A percentile compares a stretch with the other conserved stretches of the same genome.
phyloP scores from a whole-genome alignment of 805 yeast genomes.

The Yamadazyma kitorensis region DNA sequence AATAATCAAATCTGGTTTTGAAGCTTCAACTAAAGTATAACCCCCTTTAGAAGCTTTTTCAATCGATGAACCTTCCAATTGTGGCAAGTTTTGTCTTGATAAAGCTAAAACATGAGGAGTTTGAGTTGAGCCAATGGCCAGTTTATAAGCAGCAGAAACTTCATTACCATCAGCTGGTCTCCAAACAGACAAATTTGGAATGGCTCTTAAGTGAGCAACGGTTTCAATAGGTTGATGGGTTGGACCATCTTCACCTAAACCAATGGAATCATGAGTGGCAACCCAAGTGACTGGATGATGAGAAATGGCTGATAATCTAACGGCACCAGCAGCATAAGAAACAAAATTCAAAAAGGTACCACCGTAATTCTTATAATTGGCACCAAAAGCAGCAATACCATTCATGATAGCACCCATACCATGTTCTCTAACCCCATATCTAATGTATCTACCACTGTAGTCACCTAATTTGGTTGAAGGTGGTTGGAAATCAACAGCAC shows the following conservation, averaged over 20 bases:
- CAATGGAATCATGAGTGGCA: conserved; percentile 88
- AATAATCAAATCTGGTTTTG: conserved; percentile 63
- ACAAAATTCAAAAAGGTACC: conserved; percentile 97
- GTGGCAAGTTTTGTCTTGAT: conserved; percentile 88
- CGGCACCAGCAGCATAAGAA: conserved; percentile 82
- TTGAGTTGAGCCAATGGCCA: conserved; percentile 55
- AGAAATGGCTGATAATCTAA: conserved; percentile 79
- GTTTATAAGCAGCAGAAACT: conserved; percentile 76
- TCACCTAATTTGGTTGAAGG: conserved; percentile 76
- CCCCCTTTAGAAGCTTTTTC: conserved; percentile 96
- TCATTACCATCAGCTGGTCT: conserved; percentile 95
- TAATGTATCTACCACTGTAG: conserved; percentile 88
- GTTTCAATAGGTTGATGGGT: conserved; percentile 93
- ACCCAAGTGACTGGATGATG: conserved; percentile 84
- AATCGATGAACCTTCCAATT: conserved; percentile 85
- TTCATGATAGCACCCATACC: conserved; percentile 98
- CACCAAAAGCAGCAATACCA: conserved; percentile 92
- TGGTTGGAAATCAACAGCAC: conserved; percentile 90
- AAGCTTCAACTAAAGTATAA: conserved; percentile 60
- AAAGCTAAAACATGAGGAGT: conserved; percentile 77
- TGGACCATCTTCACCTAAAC: conserved; percentile 92
- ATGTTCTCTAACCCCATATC: conserved; percentile 99
- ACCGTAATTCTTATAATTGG: conserved; percentile 85
- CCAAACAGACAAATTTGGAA: conserved; percentile 81
- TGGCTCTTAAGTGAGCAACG: conserved; percentile 80